phyloP scores from a whole-genome alignment of 352 stramenopile genomes.

The Phytophthora niederhauseri region DNA sequence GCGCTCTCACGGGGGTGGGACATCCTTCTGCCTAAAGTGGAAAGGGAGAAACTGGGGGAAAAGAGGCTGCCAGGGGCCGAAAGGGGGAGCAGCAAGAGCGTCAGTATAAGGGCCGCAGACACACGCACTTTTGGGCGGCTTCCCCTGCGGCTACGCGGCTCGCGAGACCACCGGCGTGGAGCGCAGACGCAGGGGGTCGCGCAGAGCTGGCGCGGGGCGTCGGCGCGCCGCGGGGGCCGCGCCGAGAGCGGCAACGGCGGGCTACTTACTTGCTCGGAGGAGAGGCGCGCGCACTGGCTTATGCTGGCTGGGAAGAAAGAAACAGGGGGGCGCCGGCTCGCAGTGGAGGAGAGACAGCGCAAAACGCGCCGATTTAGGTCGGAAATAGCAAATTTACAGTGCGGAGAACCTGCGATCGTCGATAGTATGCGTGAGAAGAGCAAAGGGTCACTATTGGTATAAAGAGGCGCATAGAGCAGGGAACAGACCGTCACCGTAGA shows the following conservation, averaged over 20 bases:
- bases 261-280: constrained; percentile 37
- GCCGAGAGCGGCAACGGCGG: neutral
- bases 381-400: constrained; percentile 30
- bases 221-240: constrained; percentile 1
- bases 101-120: constrained; percentile 18
- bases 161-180: neutral
- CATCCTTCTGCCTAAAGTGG: constrained; percentile 43
- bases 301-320: constrained; percentile 47
- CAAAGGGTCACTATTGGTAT: neutral
- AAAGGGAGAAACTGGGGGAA: constrained; percentile 18
- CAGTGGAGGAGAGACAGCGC: constrained; percentile 37
- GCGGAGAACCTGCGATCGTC: neutral
- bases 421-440: neutral
- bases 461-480: neutral
- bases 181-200: constrained; percentile 16
- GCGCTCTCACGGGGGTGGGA: constrained; percentile 71
- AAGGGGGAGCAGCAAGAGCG: constrained; percentile 1
- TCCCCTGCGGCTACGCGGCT: constrained; percentile 6
- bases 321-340: constrained; percentile 43
- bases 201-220: neutral
- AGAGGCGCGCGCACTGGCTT: constrained; percentile 36
- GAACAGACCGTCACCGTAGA: neutral
- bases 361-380: constrained; percentile 23
- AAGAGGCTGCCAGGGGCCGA: constrained; percentile 19
- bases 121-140: constrained; percentile 1